Percentiles rank a stretch among this genome's conserved stretches.
Evolutionary conservation across 1,139 yeast species (phyloP).

Genomic region (Saccharomyces pastorianus): DNA sequence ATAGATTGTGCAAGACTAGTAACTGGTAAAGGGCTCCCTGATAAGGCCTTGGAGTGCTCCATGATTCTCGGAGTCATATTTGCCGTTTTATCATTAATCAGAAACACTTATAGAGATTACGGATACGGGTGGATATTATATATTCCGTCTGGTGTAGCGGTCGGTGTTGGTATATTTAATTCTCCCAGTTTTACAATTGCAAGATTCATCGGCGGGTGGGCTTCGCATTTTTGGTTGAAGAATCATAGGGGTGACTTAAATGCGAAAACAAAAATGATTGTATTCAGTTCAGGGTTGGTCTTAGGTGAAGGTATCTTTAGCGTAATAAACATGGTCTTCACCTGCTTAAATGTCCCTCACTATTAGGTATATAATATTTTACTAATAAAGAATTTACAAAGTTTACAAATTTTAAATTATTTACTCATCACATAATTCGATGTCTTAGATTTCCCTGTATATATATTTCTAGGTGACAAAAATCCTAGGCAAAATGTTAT

Average conservation of each 20-base stretch:
- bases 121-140: slow-evolving; percentile 38
- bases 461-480: background rate
- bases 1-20: slow-evolving; percentile 90
- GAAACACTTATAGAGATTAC: slow-evolving; percentile 43
- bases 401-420: background rate
- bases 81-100: slow-evolving; percentile 58
- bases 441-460: background rate
- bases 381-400: background rate
- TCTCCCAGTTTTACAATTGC: slow-evolving; percentile 91
- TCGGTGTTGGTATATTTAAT: slow-evolving; percentile 92
- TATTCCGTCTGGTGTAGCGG: slow-evolving; percentile 88
- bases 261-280: slow-evolving; percentile 62
- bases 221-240: slow-evolving; percentile 54
- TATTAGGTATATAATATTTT: slow-evolving; percentile 22
- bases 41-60: slow-evolving; percentile 60
- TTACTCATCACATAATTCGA: background rate
- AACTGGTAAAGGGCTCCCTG: slow-evolving; percentile 85
- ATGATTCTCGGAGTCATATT: slow-evolving; percentile 59
- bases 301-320: slow-evolving; percentile 90
- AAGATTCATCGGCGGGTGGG: slow-evolving; percentile 81
- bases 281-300: slow-evolving; percentile 84
- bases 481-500: background rate
- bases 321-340: slow-evolving; percentile 68
- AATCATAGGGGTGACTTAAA: slow-evolving; percentile 31
- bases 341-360: slow-evolving; percentile 51